phyloP scores from a whole-genome alignment of 768 basidiomycete species.

The Boletus reticulatus region DNA sequence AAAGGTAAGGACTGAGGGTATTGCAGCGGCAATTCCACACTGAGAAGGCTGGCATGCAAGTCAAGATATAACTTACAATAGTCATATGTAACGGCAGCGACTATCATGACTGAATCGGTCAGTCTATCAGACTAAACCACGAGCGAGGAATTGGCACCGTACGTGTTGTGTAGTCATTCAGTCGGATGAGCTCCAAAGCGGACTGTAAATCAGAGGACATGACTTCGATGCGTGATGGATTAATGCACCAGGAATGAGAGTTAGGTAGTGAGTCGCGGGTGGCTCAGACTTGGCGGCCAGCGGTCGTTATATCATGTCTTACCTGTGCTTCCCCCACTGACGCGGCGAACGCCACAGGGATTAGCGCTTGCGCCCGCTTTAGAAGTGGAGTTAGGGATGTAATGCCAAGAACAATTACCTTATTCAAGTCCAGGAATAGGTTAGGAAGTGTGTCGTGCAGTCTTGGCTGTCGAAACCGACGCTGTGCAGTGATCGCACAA shows the following conservation, averaged over 20 bases:
- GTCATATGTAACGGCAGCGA: slow-evolving; percentile 2
- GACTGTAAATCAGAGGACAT: slow-evolving; percentile 1
- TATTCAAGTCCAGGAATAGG: background rate
- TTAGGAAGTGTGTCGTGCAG: too few relatives aligned
- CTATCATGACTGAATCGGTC: background rate
- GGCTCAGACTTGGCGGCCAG: too few relatives aligned
- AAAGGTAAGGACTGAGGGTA: slow-evolving; percentile 6
- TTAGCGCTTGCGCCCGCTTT: background rate
- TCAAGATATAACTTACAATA: background rate
- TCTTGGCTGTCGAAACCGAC: background rate
- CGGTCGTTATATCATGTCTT: too few relatives aligned
- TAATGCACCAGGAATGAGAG: background rate
- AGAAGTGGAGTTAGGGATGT: background rate
- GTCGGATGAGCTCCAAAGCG: background rate
- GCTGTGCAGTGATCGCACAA: background rate
- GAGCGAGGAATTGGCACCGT: background rate
- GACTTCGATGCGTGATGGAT: background rate
- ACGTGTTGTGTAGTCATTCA: background rate
- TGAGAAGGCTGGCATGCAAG: background rate
- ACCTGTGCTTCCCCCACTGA: background rate
- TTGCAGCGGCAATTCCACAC: too few relatives aligned
- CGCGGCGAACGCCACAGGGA: background rate
- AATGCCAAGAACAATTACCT: background rate
- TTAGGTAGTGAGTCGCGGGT: background rate
- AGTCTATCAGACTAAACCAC: background rate